Evolutionary conservation across 2,329 filamentous ascomycete species (phyloP).

Genomic region (Sclerotiophoma versabilis): DNA sequence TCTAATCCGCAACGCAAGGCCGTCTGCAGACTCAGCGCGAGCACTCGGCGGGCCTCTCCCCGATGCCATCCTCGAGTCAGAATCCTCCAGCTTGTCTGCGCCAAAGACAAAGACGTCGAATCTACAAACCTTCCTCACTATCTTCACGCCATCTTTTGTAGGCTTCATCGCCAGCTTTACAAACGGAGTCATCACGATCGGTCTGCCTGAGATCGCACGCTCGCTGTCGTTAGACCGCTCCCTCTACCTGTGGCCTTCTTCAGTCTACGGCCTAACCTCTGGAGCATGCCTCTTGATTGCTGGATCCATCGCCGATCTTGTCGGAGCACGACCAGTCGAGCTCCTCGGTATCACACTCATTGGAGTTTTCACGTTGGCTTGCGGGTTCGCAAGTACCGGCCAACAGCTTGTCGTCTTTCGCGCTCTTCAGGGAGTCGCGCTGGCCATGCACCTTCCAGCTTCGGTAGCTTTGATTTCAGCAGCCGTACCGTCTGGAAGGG

Average conservation of each 20-base stretch:
- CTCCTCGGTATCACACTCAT: slow-evolving; percentile 53
- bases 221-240: slow-evolving; percentile 37
- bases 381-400: slow-evolving; percentile 55
- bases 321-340: slow-evolving; percentile 56
- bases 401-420: slow-evolving; percentile 54
- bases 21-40: neutral
- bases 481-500: slow-evolving; percentile 32
- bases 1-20: neutral
- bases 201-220: slow-evolving; percentile 52
- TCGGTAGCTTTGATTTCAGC: slow-evolving; percentile 55
- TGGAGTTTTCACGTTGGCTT: slow-evolving; percentile 54
- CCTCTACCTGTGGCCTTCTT: slow-evolving; percentile 45
- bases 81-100: slow-evolving; percentile 2
- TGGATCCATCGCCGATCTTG: slow-evolving; percentile 60
- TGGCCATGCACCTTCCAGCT: slow-evolving; percentile 57
- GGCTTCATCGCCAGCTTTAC: slow-evolving; percentile 41
- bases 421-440: slow-evolving; percentile 57
- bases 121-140: slow-evolving; percentile 25
- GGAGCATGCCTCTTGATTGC: slow-evolving; percentile 59
- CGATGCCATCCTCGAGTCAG: neutral
- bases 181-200: slow-evolving; percentile 53
- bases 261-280: slow-evolving; percentile 51
- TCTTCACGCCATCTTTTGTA: slow-evolving; percentile 35
- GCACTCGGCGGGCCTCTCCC: neutral
- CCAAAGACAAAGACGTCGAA: slow-evolving; percentile 14